Conservation (phyloP, 352 stramenopile genomes). For the Phytophthora rubi region DNA sequence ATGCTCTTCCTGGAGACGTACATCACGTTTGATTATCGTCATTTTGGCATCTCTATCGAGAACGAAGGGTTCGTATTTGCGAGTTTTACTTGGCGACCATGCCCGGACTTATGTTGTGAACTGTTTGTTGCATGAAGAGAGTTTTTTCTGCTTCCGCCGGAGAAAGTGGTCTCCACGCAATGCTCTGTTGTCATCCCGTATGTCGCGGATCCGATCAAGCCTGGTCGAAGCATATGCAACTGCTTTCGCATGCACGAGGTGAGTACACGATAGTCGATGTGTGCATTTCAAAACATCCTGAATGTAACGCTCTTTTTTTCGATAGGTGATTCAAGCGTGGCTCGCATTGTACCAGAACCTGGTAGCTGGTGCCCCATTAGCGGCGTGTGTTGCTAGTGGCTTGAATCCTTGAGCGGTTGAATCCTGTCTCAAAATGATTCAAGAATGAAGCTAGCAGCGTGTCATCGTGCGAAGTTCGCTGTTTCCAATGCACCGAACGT, state of each 20-base stretch:
- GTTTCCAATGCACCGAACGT: not conserved
- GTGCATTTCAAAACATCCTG: not conserved
- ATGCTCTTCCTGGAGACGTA: conserved; percentile 87
- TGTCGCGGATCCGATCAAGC: conserved; percentile 79
- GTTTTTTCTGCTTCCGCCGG: conserved; percentile 68
- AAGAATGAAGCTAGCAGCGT: conserved; percentile 7
- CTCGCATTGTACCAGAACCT: conserved; percentile 51
- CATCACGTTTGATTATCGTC: conserved; percentile 85
- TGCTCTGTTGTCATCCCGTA: conserved; percentile 59
- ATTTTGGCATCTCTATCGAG: conserved; percentile 80
- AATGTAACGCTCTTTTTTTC: conserved; percentile 9
- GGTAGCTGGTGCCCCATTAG: conserved; percentile 33
- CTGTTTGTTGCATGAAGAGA: conserved; percentile 41
- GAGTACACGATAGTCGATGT: not conserved
- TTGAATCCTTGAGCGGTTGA: conserved; percentile 22
- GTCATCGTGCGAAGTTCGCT: conserved; percentile 8
- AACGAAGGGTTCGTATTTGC: conserved; percentile 57
- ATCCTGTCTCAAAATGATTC: conserved; percentile 1
- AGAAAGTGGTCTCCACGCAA: conserved; percentile 47
- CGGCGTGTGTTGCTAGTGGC: conserved; percentile 26
- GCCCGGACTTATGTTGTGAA: not conserved
- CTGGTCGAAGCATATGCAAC: conserved; percentile 74
- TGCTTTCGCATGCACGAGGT: conserved; percentile 87
- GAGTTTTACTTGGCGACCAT: not conserved
- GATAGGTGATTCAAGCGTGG: conserved; percentile 55